phyloP scores from a whole-genome alignment of 306 rosid species.

The Trifolium dubium region DNA sequence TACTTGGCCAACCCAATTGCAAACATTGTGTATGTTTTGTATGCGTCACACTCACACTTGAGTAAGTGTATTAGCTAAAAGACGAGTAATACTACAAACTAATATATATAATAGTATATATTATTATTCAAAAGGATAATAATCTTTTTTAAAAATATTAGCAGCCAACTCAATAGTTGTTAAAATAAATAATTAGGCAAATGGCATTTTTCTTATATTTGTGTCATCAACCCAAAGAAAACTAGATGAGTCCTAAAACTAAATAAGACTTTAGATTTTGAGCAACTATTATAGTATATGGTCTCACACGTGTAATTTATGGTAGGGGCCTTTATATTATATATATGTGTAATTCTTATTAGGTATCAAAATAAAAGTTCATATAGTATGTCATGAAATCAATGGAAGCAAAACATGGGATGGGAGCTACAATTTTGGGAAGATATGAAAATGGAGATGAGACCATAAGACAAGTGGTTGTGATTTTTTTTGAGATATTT shows the following conservation, averaged over 20 bases:
- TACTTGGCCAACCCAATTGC: neutral
- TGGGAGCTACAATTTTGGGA: no score
- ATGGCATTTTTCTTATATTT: neutral
- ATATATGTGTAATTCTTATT: no score
- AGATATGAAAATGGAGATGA: no score
- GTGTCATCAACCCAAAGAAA: neutral
- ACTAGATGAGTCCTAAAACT: neutral
- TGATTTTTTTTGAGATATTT: no score
- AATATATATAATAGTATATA: neutral
- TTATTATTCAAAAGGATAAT: neutral
- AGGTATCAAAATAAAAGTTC: no score
- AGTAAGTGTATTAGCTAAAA: conserved; percentile 5
- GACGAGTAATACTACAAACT: neutral
- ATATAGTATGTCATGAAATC: no score
- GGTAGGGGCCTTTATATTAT: no score
- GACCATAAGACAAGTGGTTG: no score
- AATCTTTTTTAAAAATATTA: neutral
- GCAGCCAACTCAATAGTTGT: conserved; percentile 16
- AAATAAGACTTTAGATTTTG: neutral
- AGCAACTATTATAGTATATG: neutral
- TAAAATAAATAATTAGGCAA: neutral
- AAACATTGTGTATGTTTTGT: neutral
- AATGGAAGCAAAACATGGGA: no score
- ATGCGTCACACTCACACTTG: neutral
- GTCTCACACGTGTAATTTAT: no score